Evolutionary conservation across 23 red algal genomes (phyloP), one percentile per base, ranked within the genome.

Genomic region (Gracilariopsis chorda): DNA sequence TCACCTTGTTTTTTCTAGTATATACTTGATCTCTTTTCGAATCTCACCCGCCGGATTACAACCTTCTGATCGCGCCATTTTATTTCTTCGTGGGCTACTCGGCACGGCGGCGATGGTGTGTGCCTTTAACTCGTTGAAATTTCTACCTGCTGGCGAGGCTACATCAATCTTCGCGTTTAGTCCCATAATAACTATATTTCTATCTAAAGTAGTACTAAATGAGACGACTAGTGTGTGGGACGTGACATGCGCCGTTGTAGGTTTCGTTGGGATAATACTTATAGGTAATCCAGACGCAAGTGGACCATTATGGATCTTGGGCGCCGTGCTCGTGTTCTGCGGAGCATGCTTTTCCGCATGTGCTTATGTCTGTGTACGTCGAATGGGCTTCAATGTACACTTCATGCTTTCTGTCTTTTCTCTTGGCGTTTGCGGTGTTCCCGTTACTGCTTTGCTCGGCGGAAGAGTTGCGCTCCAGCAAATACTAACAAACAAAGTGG

Each of bases 401-500:
- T 89, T 63, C 32, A 61, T 89, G 47, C 65, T 69, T 27, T 77
- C 65, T 30, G 85, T 89, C 20, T 89, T 89, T 44, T 48, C 85
- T 34, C 72, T 89, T 52, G 65, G 68, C 19, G 46, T 58, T 10
- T 2, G 39, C 7, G 51, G 69, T 37, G 8, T 89, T 1, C 35
- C 69, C 29, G 69, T 61, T 44, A 48, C 48, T 3, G 69, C n/a
- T 19, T 2, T 89, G 17, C 57, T 89, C n/a, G 85, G 85, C 24
- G 85, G 85, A 2, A 63, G 24, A 23, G 58, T 76, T 13, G 72
- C 59, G 8, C 69, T 69, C 19, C 35, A 39, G 4, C 52, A 57
- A 20, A 30, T 89, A 25, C 35, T 43, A 2, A 36, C 36, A 21
- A 78, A 89, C 39, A 72, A 46, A 21, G 37, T 41, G 16, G 85